Conservation (phyloP, 2,329 filamentous ascomycete genomes). For the Orbilia javanica region DNA sequence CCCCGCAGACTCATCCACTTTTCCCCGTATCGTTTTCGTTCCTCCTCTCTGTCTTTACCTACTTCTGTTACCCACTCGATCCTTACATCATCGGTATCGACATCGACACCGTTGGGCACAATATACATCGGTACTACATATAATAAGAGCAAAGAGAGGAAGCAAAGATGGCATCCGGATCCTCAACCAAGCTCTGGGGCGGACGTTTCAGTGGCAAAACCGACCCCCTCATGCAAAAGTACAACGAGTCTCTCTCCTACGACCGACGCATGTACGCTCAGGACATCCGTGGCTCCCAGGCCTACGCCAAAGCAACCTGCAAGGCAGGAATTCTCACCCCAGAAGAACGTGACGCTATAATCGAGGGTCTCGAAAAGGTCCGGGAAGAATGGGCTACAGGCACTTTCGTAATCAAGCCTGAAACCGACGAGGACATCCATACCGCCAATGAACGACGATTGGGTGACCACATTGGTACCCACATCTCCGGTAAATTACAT, state of each 20-base stretch:
- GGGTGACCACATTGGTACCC: constrained; percentile 87
- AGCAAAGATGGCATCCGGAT: constrained; percentile 30
- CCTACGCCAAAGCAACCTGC: constrained; percentile 83
- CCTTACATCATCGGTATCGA: not conserved
- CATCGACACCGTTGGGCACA: not conserved
- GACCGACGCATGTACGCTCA: constrained; percentile 82
- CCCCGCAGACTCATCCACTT: not conserved
- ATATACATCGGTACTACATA: too few relatives aligned
- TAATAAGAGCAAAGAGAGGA: not conserved
- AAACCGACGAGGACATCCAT: constrained; percentile 75
- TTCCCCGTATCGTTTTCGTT: not conserved
- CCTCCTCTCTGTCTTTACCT: not conserved
- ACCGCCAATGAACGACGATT: constrained; percentile 79
- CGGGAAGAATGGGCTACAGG: constrained; percentile 70
- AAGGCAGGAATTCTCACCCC: constrained; percentile 79
- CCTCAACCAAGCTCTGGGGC: constrained; percentile 65
- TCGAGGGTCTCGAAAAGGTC: constrained; percentile 75
- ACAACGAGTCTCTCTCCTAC: constrained; percentile 84
- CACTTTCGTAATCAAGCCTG: constrained; percentile 70
- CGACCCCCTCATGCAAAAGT: constrained; percentile 86
- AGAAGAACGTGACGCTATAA: constrained; percentile 80
- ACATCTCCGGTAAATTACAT: constrained; percentile 88
- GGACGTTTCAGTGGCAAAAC: constrained; percentile 75
- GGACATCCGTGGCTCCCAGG: constrained; percentile 83
- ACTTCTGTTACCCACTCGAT: not conserved